Evolutionary conservation across 2,329 filamentous ascomycete genomes (phyloP).

Genomic region (Fusarium burgessii): DNA sequence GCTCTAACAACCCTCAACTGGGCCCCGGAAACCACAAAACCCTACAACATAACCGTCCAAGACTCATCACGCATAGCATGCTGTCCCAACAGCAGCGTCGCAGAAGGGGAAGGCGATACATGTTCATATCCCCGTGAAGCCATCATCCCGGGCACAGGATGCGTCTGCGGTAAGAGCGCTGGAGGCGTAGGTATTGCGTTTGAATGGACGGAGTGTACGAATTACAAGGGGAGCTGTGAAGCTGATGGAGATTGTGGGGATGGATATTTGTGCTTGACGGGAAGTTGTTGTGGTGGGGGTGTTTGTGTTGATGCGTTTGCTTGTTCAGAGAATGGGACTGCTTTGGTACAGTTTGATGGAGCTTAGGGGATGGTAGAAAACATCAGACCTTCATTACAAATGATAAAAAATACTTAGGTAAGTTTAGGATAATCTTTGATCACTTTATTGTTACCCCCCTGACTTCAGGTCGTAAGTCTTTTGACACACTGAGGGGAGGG

Average conservation of each 20-base stretch:
- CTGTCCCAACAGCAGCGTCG: conserved; percentile 47
- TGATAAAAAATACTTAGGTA: too few relatives aligned
- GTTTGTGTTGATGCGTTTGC: conserved; percentile 54
- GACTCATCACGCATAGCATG: conserved; percentile 51
- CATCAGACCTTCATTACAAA: too few relatives aligned
- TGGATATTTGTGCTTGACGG: conserved; percentile 49
- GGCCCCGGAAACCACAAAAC: conserved; percentile 42
- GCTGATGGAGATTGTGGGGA: conserved; percentile 40
- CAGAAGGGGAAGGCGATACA: conserved; percentile 34
- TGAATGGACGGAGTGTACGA: conserved; percentile 51
- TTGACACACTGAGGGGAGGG: background rate
- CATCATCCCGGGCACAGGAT: conserved; percentile 47
- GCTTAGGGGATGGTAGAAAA: too few relatives aligned
- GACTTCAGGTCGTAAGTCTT: too few relatives aligned
- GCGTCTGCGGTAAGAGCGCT: conserved; percentile 52
- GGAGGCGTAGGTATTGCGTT: conserved; percentile 48
- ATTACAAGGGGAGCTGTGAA: conserved; percentile 49
- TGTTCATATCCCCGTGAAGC: conserved; percentile 51
- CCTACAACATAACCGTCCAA: conserved; percentile 52
- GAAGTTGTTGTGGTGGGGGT: conserved; percentile 53
- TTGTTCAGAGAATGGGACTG: conserved; percentile 52
- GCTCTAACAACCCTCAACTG: conserved; percentile 49
- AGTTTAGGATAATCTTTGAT: too few relatives aligned
- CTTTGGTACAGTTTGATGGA: conserved; percentile 40
- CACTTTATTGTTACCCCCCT: too few relatives aligned